phyloP scores from a whole-genome alignment of 495 filamentous ascomycete species.

The Cudoniella acicularis region DNA sequence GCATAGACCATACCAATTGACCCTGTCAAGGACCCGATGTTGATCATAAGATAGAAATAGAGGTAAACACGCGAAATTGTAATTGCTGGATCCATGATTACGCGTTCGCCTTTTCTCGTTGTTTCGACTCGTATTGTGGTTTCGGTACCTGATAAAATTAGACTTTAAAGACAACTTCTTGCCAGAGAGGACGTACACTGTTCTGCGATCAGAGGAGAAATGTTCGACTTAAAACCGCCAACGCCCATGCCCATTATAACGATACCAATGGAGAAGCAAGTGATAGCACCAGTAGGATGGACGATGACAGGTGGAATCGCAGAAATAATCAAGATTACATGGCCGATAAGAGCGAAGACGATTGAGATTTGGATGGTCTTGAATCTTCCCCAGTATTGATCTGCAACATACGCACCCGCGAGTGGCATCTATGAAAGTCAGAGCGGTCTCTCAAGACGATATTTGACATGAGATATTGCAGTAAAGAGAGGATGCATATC shows the following conservation, averaged over 20 bases:
- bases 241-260: constrained; percentile 62
- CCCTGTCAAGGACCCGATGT: constrained; percentile 46
- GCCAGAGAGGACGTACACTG: constrained; percentile 29
- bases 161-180: constrained; percentile 3
- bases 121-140: constrained; percentile 41
- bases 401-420: constrained; percentile 63
- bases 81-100: constrained; percentile 65
- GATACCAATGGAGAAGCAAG: constrained; percentile 55
- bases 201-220: constrained; percentile 56
- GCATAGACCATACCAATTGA: constrained; percentile 53
- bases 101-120: constrained; percentile 52
- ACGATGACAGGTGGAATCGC: constrained; percentile 59
- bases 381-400: constrained; percentile 67
- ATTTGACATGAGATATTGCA: neutral
- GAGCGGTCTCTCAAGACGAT: neutral
- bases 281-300: constrained; percentile 51
- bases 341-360: constrained; percentile 56
- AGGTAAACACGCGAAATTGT: constrained; percentile 57
- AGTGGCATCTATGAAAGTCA: constrained; percentile 3
- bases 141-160: constrained; percentile 25
- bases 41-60: constrained; percentile 68
- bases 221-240: constrained; percentile 62
- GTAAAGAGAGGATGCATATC: neutral
- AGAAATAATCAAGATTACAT: constrained; percentile 60
- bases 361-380: constrained; percentile 61